Base-by-base conservation (phyloP, 164 flowering plant genomes). In the Magnolia changhungtana region DNA sequence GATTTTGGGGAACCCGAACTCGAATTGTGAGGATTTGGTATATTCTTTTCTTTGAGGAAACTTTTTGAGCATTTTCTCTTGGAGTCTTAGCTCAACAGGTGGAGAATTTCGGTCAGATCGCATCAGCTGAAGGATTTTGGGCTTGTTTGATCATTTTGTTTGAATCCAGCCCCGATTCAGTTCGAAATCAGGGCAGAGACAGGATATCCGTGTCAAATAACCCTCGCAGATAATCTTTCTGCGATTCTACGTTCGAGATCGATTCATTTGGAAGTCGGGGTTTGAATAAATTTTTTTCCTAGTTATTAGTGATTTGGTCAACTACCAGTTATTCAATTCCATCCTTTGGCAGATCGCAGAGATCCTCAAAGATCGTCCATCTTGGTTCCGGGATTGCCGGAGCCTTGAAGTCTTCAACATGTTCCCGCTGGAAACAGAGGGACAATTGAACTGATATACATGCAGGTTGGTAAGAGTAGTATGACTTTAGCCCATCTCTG, bases 351-450 rank as follows among this genome's bases (percentile, higher is more conserved):
- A 95, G 99, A 91, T 95, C 84, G 93, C 89, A 45, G 99, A 92
- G 85, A 91, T 95, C 85, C 92, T 95, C 45, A 95, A 93, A 87
- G 99, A 93, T 87, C 98, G 98, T 76, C 90, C 90, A 78, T 87
- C 92, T 82, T 95, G 99, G 24, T 23, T 23, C 24, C 1, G 24
- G 24, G 24, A 23, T 23, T 23, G 24, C 24, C 24, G 24, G 24
- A 93, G 84, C 88, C 92, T 89, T 71, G 96, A 95, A 81, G 90
- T 95, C 75, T 88, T 87, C 81, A 90, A 94, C 19, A 85, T 89
- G 88, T 87, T 91, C 94, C 96, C 50, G 88, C 97, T 81, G 97
- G 94, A 75, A 93, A 89, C 81, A 98, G 95, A 20, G 98, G 97
- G 78, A 90, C 92, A 66, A 89, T 95, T 74, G 99, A 95, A 77